These are phyloP conservation scores for Alternaria dauci DNA, from an alignment of 2,329 filamentous ascomycete genomes.

Conservation along the genomic window DNA sequence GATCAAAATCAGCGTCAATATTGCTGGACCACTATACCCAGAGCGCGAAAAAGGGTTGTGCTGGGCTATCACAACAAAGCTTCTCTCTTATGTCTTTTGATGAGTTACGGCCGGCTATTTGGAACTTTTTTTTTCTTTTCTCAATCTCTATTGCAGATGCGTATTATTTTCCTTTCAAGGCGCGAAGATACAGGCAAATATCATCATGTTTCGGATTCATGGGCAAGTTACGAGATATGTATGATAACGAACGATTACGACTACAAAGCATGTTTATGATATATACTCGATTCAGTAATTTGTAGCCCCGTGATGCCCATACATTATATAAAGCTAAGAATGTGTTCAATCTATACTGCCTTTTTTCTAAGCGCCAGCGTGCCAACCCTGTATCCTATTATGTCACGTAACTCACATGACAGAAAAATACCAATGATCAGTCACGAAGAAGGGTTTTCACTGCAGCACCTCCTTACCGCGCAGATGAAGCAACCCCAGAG, in stretches of 20 bases:
- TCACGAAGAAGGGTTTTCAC: neutral
- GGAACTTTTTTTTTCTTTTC: conserved; percentile 2
- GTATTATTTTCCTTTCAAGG: conserved; percentile 2
- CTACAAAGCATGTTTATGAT: neutral
- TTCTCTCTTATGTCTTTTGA: neutral
- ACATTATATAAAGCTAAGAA: neutral
- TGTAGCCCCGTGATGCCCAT: neutral
- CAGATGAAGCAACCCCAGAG: neutral
- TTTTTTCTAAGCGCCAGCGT: neutral
- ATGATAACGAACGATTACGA: conserved; percentile 9
- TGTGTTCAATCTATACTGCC: neutral
- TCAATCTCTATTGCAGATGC: conserved; percentile 1
- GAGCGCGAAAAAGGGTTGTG: neutral
- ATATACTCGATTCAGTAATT: neutral
- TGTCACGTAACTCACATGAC: neutral
- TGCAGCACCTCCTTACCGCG: too few relatives aligned
- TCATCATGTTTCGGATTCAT: conserved; percentile 1
- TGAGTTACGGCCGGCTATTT: neutral
- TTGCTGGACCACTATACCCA: neutral
- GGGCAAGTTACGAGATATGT: conserved; percentile 4
- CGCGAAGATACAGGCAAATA: conserved; percentile 11
- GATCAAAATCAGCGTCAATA: neutral
- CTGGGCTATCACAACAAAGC: neutral
- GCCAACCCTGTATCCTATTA: neutral
- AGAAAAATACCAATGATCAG: neutral